phyloP scores from a whole-genome alignment of 1,284 basidiomycete species.

The Malassezia furfur region DNA sequence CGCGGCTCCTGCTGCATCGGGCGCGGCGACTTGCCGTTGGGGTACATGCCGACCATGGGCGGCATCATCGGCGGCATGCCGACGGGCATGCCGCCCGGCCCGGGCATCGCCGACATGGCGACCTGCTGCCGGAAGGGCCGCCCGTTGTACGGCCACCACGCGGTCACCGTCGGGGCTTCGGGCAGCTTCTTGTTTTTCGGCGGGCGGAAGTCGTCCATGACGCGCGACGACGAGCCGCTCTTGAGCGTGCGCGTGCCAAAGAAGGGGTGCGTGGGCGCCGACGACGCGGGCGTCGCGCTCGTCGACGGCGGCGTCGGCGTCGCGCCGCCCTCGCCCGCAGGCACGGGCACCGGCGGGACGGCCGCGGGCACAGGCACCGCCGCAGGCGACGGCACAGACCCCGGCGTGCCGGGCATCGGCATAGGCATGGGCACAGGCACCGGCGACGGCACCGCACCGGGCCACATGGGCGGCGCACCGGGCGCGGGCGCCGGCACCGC shows the following conservation, averaged over 20 bases:
- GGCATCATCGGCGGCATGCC: conserved; percentile 1
- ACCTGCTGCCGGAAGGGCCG: conserved; percentile 73
- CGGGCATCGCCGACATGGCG: conserved; percentile 8
- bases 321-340: not conserved
- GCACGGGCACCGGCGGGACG: not conserved
- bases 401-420: not conserved
- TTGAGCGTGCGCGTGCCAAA: conserved; percentile 64
- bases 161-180: conserved; percentile 62
- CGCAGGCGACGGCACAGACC: not conserved
- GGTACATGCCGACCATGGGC: conserved; percentile 6
- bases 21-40: conserved; percentile 2
- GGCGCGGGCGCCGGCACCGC: not conserved
- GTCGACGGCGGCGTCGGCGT: conserved; percentile 34
- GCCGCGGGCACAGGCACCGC: conserved; percentile 35
- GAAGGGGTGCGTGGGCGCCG: conserved; percentile 64
- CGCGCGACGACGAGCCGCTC: conserved; percentile 59
- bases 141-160: conserved; percentile 77
- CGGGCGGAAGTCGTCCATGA: conserved; percentile 89
- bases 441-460: not conserved
- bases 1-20: not conserved
- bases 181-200: conserved; percentile 75
- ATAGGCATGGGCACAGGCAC: not conserved
- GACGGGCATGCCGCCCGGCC: not conserved
- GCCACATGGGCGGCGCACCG: not conserved
- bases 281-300: conserved; percentile 15